Percentiles rank a stretch among this genome's conserved stretches.
phyloP scores from a whole-genome alignment of 495 filamentous ascomycete genomes.

The Penicillium turbatum region DNA sequence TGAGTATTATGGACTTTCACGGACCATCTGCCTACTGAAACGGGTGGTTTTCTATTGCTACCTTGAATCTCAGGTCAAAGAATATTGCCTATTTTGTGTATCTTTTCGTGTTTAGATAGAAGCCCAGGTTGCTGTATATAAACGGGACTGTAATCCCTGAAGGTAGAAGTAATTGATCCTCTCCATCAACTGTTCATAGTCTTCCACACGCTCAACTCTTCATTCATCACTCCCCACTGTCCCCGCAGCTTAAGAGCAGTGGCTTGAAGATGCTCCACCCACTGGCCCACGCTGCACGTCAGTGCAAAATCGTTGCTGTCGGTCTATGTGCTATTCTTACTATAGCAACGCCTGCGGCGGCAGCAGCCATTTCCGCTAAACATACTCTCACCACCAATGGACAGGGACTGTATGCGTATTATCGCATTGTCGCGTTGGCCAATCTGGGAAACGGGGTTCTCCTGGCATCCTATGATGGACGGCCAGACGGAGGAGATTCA shows the following conservation, averaged over 20 bases:
- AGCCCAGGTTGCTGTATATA: no score
- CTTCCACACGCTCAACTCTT: neutral
- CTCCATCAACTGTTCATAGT: no score
- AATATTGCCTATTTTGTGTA: no score
- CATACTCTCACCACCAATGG: neutral
- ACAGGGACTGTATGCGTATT: neutral
- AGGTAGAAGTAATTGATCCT: no score
- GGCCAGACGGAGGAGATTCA: neutral
- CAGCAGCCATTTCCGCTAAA: neutral
- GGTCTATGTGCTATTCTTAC: neutral
- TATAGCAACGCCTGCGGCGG: neutral
- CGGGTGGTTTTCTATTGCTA: no score
- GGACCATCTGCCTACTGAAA: no score
- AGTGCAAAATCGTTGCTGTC: neutral
- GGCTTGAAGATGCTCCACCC: neutral
- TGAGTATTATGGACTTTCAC: no score
- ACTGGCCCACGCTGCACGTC: neutral
- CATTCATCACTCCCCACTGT: neutral
- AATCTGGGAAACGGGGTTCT: neutral
- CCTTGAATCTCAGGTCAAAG: no score
- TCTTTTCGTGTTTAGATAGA: no score
- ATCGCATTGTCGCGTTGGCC: neutral
- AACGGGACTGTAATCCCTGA: no score
- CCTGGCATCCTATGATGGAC: neutral
- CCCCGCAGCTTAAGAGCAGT: neutral